phyloP scores from a whole-genome alignment of 2,329 filamentous ascomycete genomes.

The Phoma herbarum region DNA sequence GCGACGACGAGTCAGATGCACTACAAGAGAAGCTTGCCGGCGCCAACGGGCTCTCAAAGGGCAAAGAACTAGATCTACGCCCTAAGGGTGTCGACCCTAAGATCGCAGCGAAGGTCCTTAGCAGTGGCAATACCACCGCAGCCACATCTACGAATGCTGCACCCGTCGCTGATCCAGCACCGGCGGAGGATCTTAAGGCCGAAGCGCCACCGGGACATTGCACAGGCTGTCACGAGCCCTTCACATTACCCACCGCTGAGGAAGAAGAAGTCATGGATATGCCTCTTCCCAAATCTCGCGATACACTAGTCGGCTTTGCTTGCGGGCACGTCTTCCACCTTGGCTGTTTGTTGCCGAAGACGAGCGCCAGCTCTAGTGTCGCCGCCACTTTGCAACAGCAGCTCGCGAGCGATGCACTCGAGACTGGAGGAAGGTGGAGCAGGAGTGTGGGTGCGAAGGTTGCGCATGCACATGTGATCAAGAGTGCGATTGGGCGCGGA shows the following conservation, averaged over 20 bases:
- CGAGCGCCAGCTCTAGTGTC: slow-evolving; percentile 52
- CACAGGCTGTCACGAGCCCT: slow-evolving; percentile 44
- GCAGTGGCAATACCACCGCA: slow-evolving; percentile 34
- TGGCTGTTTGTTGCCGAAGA: slow-evolving; percentile 68
- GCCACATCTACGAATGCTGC: slow-evolving; percentile 31
- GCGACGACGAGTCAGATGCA: slow-evolving; percentile 46
- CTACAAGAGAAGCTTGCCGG: slow-evolving; percentile 20
- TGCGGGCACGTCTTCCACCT: slow-evolving; percentile 86
- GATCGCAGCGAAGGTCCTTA: slow-evolving; percentile 34
- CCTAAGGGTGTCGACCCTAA: slow-evolving; percentile 41
- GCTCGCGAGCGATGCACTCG: slow-evolving; percentile 51
- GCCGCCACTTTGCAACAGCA: slow-evolving; percentile 56
- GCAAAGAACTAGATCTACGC: slow-evolving; percentile 38
- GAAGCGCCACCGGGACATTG: slow-evolving; percentile 48
- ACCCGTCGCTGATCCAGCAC: slow-evolving; percentile 36
- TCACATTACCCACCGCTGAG: slow-evolving; percentile 43
- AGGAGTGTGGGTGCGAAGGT: slow-evolving; percentile 71
- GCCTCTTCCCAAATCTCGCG: slow-evolving; percentile 50
- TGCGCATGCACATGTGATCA: slow-evolving; percentile 76
- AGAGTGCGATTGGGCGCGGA: slow-evolving; percentile 73
- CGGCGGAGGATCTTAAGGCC: slow-evolving; percentile 27
- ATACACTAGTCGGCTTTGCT: slow-evolving; percentile 80
- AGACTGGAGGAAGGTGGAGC: slow-evolving; percentile 57
- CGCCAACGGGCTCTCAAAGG: slow-evolving; percentile 13
- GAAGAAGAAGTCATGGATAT: slow-evolving; percentile 39